Percentiles rank a stretch among this genome's conserved stretches.
Evolutionary conservation across 257 asterid genomes (phyloP).

Genomic region (Henckelia pumila): DNA sequence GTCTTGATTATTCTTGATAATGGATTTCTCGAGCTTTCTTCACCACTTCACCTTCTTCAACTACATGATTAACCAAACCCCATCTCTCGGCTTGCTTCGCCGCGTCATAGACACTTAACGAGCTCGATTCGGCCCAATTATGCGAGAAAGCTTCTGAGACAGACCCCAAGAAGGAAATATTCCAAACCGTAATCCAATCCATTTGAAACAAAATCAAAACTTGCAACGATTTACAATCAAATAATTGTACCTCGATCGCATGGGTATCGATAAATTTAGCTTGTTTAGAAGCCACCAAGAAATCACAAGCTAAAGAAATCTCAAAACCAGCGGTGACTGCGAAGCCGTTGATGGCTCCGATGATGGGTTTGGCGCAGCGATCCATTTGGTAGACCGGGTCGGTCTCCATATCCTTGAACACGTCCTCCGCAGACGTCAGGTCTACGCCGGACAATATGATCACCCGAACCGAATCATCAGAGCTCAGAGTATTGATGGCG

Average conservation of each 20-base stretch:
- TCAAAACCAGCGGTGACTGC: constrained; percentile 98
- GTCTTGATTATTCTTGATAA: constrained; percentile 76
- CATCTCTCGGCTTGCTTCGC: constrained; percentile 87
- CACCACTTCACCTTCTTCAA: constrained; percentile 62
- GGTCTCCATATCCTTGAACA: constrained; percentile 69
- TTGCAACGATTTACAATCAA: too few species aligned
- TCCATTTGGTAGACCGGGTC: constrained; percentile 94
- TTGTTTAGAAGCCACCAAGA: constrained; percentile 75
- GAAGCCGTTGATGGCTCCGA: constrained; percentile 84
- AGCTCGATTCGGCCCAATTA: constrained; percentile 81
- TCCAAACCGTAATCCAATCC: too few species aligned
- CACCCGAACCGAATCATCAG: constrained; percentile 68
- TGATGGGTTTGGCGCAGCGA: constrained; percentile 73
- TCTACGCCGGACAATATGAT: constrained; percentile 77
- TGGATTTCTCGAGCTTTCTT: constrained; percentile 71
- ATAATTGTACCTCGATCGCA: constrained; percentile 83
- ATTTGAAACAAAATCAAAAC: too few species aligned
- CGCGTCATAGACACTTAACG: constrained; percentile 75
- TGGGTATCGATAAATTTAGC: constrained; percentile 96
- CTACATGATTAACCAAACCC: constrained; percentile 95
- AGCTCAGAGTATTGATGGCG: constrained; percentile 48
- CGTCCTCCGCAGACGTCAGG: constrained; percentile 86
- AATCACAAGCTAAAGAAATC: constrained; percentile 88
- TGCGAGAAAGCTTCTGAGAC: constrained; percentile 90
- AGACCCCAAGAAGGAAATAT: constrained; percentile 99